Percentiles rank a stretch among this genome's conserved stretches.
These are phyloP conservation scores for Posidonia australis DNA, from an alignment of 106 monocot genomes.

Conservation along the genomic window DNA sequence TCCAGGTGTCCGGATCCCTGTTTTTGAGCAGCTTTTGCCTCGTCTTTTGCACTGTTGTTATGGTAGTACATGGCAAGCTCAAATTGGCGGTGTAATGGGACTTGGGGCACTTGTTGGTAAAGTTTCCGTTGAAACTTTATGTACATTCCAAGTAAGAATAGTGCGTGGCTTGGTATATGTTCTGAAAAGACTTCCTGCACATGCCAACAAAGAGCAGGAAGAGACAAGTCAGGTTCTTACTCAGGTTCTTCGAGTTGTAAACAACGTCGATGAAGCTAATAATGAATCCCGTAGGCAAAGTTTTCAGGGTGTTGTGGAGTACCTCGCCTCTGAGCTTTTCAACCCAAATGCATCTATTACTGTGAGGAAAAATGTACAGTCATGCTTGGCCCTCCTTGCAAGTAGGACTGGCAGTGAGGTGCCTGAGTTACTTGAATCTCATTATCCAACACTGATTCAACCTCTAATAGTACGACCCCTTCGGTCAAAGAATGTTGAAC, in stretches of 20 bases:
- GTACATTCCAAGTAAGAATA: slow-evolving; percentile 76
- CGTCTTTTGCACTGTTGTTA: slow-evolving; percentile 95
- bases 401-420: slow-evolving; percentile 97
- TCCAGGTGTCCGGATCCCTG: slow-evolving; percentile 66
- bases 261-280: slow-evolving; percentile 94
- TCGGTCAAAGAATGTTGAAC: slow-evolving; percentile 81
- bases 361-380: slow-evolving; percentile 90
- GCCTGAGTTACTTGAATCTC: slow-evolving; percentile 86
- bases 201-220: slow-evolving; percentile 96
- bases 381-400: slow-evolving; percentile 82
- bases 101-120: slow-evolving; percentile 92
- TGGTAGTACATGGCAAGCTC: slow-evolving; percentile 96
- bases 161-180: slow-evolving; percentile 83
- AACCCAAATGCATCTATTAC: slow-evolving; percentile 90
- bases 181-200: slow-evolving; percentile 80
- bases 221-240: slow-evolving; percentile 96
- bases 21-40: slow-evolving; percentile 93
- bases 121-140: slow-evolving; percentile 87
- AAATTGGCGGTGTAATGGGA: slow-evolving; percentile 95
- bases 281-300: slow-evolving; percentile 82
- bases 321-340: slow-evolving; percentile 82
- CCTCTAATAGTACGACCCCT: slow-evolving; percentile 84
- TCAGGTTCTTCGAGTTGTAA: slow-evolving; percentile 88
- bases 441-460: slow-evolving; percentile 78
- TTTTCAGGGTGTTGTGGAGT: slow-evolving; percentile 96